phyloP scores from a whole-genome alignment of 2,329 filamentous ascomycete genomes.

The Furcasterigmium furcatum region DNA sequence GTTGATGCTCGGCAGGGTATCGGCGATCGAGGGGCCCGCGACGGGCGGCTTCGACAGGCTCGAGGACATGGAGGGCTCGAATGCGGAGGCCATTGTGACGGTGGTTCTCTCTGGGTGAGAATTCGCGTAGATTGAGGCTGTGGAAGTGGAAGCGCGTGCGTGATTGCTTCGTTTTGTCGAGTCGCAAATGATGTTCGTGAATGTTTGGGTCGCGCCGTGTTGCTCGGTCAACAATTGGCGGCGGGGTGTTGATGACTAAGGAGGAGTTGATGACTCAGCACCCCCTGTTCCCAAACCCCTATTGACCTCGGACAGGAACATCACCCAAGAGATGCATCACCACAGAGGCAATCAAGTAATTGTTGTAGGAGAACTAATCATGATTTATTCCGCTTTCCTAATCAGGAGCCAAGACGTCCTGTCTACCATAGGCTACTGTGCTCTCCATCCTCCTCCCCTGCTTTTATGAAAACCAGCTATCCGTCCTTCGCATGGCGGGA shows the following conservation, averaged over 20 bases:
- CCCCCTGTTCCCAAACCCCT: neutral
- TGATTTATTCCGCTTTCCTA: no score
- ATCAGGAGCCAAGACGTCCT: no score
- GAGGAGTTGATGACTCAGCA: neutral
- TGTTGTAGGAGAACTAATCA: no score
- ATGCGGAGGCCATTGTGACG: slow-evolving; percentile 53
- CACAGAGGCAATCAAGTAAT: no score
- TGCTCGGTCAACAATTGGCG: slow-evolving; percentile 11
- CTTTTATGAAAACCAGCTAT: no score
- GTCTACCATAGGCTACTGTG: no score
- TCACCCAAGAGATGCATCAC: no score
- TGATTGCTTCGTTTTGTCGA: slow-evolving; percentile 1
- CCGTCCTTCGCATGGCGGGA: no score
- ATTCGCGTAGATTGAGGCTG: neutral
- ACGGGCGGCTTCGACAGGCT: slow-evolving; percentile 57
- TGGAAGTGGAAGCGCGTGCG: neutral
- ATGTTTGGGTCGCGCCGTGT: slow-evolving; percentile 5
- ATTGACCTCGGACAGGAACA: no score
- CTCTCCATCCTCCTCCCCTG: no score
- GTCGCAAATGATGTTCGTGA: neutral
- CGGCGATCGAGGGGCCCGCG: slow-evolving; percentile 63
- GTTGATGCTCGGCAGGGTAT: slow-evolving; percentile 82
- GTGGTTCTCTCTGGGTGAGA: neutral
- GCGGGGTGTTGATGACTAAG: neutral
- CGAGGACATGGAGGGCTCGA: slow-evolving; percentile 67